Conservation (phyloP, 192 early-diverging fungal species). For the Powellomyces hirtus region DNA sequence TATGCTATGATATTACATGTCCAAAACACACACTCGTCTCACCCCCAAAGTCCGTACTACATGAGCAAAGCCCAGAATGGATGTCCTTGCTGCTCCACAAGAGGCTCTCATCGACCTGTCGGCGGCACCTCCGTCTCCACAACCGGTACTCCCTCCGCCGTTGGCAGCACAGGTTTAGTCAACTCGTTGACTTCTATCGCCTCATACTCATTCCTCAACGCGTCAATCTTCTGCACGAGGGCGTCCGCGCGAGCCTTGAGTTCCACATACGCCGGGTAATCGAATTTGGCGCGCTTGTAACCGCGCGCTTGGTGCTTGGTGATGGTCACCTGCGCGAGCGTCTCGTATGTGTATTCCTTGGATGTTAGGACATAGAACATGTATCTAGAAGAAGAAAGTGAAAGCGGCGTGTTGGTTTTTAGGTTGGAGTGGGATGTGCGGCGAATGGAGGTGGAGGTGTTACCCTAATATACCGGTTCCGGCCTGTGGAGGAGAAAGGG, state of each 20-base stretch:
- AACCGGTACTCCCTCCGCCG: too few species aligned
- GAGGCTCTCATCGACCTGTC: too few species aligned
- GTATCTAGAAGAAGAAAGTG: too few species aligned
- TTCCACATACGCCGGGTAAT: conserved; percentile 7
- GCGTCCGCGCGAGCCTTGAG: conserved; percentile 13
- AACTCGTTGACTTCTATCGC: background rate
- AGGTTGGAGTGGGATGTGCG: too few species aligned
- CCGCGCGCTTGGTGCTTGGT: conserved; percentile 25
- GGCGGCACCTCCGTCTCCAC: too few species aligned
- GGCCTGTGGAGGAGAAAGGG: conserved; percentile 2
- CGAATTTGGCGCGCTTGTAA: conserved; percentile 25
- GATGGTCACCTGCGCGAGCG: conserved; percentile 26
- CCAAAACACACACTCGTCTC: too few species aligned
- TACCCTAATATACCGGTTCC: conserved; percentile 40
- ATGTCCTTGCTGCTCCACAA: too few species aligned
- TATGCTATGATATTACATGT: too few species aligned
- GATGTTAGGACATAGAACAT: conserved; percentile 36
- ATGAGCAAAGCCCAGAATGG: too few species aligned
- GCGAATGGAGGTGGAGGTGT: too few species aligned
- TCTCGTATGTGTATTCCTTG: conserved; percentile 33
- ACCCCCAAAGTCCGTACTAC: too few species aligned
- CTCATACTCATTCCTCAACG: conserved; percentile 8
- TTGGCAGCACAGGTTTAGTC: background rate
- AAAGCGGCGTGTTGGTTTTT: too few species aligned
- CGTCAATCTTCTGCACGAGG: conserved; percentile 5